Evolutionary conservation across 176 grass and related monocot genomes (phyloP).

Genomic region (Aegilops longissima): DNA sequence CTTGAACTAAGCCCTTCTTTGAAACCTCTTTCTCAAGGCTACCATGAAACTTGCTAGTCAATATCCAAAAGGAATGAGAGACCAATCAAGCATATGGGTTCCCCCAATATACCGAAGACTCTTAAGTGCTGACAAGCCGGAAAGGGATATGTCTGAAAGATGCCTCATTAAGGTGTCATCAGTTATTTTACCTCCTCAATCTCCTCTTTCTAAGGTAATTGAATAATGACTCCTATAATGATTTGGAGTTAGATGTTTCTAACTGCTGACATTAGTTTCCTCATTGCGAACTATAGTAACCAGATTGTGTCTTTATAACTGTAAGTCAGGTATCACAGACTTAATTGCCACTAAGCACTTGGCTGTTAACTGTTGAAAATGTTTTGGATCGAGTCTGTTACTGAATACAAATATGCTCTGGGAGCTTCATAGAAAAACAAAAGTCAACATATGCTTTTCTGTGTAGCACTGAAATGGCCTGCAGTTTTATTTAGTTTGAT

Average conservation of each 20-base stretch:
- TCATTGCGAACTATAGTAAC: not conserved
- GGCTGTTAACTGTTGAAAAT: not conserved
- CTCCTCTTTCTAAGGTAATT: conserved; percentile 71
- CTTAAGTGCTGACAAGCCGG: conserved; percentile 61
- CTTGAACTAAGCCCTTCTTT: conserved; percentile 3
- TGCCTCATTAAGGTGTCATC: conserved; percentile 69
- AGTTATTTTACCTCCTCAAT: conserved; percentile 48
- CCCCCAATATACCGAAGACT: conserved; percentile 75
- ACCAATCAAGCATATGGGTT: conserved; percentile 67
- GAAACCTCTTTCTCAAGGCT: conserved; percentile 54
- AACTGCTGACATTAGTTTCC: not conserved
- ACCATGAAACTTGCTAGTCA: conserved; percentile 50
- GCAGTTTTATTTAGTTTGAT: too few relatives aligned
- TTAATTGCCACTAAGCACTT: conserved; percentile 4
- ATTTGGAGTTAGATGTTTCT: not conserved
- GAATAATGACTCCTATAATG: conserved; percentile 7
- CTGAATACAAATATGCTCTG: not conserved
- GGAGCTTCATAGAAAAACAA: too few relatives aligned
- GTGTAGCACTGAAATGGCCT: too few relatives aligned
- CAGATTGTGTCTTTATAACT: not conserved
- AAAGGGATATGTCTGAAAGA: conserved; percentile 74
- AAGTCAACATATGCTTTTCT: too few relatives aligned
- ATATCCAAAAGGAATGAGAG: conserved; percentile 52
- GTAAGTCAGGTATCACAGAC: not conserved
- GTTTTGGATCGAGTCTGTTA: not conserved